A percentile compares a stretch with the other conserved stretches of the same genome.
phyloP scores from a whole-genome alignment of 2,329 filamentous ascomycete species.

The Beauveria scarabaeidicola region DNA sequence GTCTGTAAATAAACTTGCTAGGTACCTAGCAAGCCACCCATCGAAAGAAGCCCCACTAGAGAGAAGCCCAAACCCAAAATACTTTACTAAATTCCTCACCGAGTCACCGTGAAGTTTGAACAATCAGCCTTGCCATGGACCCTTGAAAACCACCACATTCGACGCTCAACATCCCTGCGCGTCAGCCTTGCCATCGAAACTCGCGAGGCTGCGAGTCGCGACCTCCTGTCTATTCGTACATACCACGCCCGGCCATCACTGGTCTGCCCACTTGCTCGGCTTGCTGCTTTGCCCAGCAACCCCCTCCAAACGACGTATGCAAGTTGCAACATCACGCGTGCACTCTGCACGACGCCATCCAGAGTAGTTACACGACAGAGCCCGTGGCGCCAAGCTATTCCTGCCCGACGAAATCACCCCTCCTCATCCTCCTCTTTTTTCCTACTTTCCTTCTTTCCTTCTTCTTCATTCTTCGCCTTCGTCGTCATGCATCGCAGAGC shows the following conservation, averaged over 20 bases:
- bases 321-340: not conserved
- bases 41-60: not conserved
- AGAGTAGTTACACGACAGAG: not conserved
- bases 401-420: not conserved
- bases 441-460: not conserved
- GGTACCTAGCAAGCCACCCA: not conserved
- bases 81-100: too few species aligned
- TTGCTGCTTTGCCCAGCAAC: not conserved
- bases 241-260: not conserved
- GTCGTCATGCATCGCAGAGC: slow-evolving; percentile 18
- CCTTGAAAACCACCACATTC: not conserved
- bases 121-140: not conserved
- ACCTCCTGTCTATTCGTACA: not conserved
- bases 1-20: not conserved
- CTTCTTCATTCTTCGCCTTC: not conserved
- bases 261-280: not conserved
- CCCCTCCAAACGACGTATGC: not conserved
- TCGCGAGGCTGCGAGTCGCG: not conserved
- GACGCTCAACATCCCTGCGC: slow-evolving; percentile 1
- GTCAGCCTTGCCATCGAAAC: not conserved
- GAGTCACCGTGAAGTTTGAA: too few species aligned
- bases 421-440: not conserved
- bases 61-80: not conserved
- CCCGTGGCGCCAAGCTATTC: not conserved
- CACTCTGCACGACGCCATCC: not conserved